Conservation (phyloP, 192 early-diverging fungal species). For the Geranomyces variabilis region DNA sequence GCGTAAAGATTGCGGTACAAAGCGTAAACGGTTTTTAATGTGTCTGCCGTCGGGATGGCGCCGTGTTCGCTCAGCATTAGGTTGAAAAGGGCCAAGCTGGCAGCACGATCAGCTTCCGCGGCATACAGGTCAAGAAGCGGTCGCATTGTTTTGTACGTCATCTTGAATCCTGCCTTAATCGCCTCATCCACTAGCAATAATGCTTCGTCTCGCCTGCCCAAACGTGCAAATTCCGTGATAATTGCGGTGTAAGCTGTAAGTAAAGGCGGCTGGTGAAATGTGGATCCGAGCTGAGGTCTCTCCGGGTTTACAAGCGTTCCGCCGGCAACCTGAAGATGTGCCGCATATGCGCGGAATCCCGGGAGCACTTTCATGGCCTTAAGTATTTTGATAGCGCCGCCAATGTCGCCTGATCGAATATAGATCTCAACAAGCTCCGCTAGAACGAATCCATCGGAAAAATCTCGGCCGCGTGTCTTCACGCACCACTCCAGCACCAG, state of each 20-base stretch:
- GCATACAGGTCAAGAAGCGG: not conserved
- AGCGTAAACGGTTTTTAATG: not conserved
- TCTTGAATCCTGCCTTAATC: not conserved
- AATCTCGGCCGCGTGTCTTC: not conserved
- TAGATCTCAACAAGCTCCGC: not conserved
- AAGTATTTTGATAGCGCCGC: not conserved
- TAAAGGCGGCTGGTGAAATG: not conserved
- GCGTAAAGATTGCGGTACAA: not conserved
- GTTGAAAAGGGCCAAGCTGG: not conserved
- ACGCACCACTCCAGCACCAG: not conserved
- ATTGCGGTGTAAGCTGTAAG: not conserved
- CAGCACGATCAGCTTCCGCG: not conserved
- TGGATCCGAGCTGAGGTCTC: not conserved
- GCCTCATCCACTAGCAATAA: not conserved
- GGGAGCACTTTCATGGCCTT: not conserved
- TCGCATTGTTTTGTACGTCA: not conserved
- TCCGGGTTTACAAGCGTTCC: not conserved
- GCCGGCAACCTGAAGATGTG: not conserved
- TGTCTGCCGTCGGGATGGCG: not conserved
- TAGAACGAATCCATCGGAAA: not conserved
- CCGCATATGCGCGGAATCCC: not conserved
- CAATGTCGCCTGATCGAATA: conserved; percentile 3
- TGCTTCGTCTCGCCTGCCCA: conserved; percentile 1
- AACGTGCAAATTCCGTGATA: not conserved
- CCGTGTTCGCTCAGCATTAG: not conserved